A percentile compares a stretch with the other conserved stretches of the same genome.
phyloP scores from a whole-genome alignment of 2,329 filamentous ascomycete species.

The Botrytis medusae region DNA sequence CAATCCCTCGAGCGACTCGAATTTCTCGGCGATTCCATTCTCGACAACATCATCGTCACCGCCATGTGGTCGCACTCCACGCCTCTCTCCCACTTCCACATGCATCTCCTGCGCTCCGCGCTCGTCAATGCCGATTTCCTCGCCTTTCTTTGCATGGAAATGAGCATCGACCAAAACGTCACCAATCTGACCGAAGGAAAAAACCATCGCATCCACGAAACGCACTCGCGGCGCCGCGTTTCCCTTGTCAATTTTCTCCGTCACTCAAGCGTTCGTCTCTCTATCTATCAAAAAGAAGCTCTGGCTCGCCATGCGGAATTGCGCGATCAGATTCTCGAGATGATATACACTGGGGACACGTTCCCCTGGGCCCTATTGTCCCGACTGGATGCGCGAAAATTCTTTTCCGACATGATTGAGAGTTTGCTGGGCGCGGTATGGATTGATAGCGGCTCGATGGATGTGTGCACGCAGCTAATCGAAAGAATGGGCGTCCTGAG shows the following conservation, averaged over 20 bases:
- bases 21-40: conserved; percentile 81
- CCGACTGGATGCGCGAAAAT: conserved; percentile 67
- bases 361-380: conserved; percentile 80
- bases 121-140: conserved; percentile 80
- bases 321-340: conserved; percentile 48
- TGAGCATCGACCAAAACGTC: conserved; percentile 42
- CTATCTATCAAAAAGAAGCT: conserved; percentile 43
- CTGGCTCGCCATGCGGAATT: conserved; percentile 41
- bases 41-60: conserved; percentile 73
- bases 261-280: conserved; percentile 52
- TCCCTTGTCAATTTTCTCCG: conserved; percentile 70
- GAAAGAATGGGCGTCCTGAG: conserved; percentile 63
- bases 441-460: conserved; percentile 70
- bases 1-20: conserved; percentile 72
- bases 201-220: conserved; percentile 7
- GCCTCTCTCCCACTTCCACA: conserved; percentile 54
- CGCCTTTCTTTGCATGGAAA: conserved; percentile 70
- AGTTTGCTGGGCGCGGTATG: conserved; percentile 78
- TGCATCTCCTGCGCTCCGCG: conserved; percentile 75
- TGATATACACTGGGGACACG: conserved; percentile 49
- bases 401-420: conserved; percentile 83
- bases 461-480: conserved; percentile 59
- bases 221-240: conserved; percentile 18
- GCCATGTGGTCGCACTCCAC: conserved; percentile 51
- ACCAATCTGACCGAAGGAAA: conserved; percentile 21